Evolutionary conservation across 495 filamentous ascomycete genomes (phyloP).

Genomic region (Aspergillus sclerotiicarbonarius): DNA sequence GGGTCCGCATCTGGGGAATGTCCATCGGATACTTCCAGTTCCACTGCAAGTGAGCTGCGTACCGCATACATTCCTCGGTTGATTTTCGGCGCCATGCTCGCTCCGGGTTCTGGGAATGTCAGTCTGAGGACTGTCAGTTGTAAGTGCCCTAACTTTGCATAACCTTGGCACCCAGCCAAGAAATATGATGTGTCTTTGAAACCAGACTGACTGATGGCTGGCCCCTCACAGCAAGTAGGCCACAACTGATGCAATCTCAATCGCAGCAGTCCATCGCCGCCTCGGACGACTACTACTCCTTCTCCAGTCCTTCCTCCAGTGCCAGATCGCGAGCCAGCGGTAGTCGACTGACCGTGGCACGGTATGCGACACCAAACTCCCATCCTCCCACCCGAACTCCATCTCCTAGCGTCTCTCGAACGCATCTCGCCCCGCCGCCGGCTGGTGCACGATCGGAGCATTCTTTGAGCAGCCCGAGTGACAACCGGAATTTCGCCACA

Average conservation of each 20-base stretch:
- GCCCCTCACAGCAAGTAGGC: slow-evolving; percentile 43
- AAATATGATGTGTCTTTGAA: slow-evolving; percentile 1
- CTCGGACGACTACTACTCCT: slow-evolving; percentile 68
- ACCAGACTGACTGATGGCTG: neutral
- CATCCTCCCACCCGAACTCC: slow-evolving; percentile 34
- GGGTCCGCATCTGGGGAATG: slow-evolving; percentile 20
- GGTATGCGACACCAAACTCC: slow-evolving; percentile 51
- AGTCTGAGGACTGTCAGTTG: slow-evolving; percentile 38
- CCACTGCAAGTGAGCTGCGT: slow-evolving; percentile 16
- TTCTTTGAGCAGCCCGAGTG: slow-evolving; percentile 12
- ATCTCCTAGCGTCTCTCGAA: slow-evolving; percentile 28
- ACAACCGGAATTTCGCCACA: slow-evolving; percentile 27
- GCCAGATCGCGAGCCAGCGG: slow-evolving; percentile 43
- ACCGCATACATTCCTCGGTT: slow-evolving; percentile 23
- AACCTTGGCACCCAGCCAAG: neutral
- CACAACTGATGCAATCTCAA: slow-evolving; percentile 50
- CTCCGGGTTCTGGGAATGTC: slow-evolving; percentile 28
- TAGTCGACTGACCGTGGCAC: slow-evolving; percentile 47
- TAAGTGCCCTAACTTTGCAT: slow-evolving; percentile 17
- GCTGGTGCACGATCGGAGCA: slow-evolving; percentile 22
- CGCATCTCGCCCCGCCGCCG: slow-evolving; percentile 25
- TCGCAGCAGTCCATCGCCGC: slow-evolving; percentile 62
- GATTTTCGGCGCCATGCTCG: slow-evolving; percentile 33
- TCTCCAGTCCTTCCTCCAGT: slow-evolving; percentile 50
- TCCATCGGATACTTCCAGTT: slow-evolving; percentile 11